Percentiles rank a stretch among this genome's conserved stretches.
These are phyloP conservation scores for Nakaseomyces uthaithaninus DNA, from an alignment of 1,139 yeast species.

Conservation along the genomic window DNA sequence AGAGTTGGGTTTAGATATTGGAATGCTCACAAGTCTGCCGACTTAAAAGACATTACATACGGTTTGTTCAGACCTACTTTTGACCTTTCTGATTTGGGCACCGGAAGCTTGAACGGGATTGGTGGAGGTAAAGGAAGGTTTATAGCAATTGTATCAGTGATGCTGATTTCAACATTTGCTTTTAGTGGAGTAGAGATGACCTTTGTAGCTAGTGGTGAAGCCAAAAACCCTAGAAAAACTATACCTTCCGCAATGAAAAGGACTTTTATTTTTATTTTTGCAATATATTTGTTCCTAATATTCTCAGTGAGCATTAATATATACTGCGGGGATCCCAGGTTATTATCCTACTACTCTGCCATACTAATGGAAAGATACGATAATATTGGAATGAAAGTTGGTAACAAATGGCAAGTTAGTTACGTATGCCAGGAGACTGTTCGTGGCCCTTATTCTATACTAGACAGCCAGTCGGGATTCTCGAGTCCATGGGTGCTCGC, in stretches of 20 bases:
- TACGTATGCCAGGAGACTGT: slow-evolving; percentile 15
- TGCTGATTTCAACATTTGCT: slow-evolving; percentile 59
- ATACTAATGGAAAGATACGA: slow-evolving; percentile 12
- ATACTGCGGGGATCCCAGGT: slow-evolving; percentile 67
- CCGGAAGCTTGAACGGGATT: slow-evolving; percentile 37
- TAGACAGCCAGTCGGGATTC: slow-evolving; percentile 41
- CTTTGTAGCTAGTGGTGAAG: slow-evolving; percentile 82
- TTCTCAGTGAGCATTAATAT: slow-evolving; percentile 63
- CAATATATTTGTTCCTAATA: slow-evolving; percentile 59
- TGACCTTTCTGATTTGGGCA: slow-evolving; percentile 49
- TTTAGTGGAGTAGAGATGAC: slow-evolving; percentile 77
- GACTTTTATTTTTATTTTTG: slow-evolving; percentile 60
- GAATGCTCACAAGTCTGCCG: slow-evolving; percentile 47
- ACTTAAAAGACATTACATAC: slow-evolving; percentile 43
- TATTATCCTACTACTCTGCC: slow-evolving; percentile 32
- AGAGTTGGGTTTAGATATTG: slow-evolving; percentile 60
- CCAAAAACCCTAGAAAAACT: slow-evolving; percentile 67
- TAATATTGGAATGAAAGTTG: slow-evolving; percentile 15
- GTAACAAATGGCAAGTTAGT: slow-evolving; percentile 24
- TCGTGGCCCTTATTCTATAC: slow-evolving; percentile 7
- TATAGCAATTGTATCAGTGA: slow-evolving; percentile 53
- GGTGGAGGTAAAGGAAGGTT: slow-evolving; percentile 59
- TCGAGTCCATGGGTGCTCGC: slow-evolving; percentile 80
- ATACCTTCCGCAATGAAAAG: slow-evolving; percentile 69
- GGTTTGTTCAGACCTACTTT: slow-evolving; percentile 69